These are phyloP conservation scores for Tolypocladium ophioglossoides DNA, from an alignment of 2,329 filamentous ascomycete species.

Conservation along the genomic window DNA sequence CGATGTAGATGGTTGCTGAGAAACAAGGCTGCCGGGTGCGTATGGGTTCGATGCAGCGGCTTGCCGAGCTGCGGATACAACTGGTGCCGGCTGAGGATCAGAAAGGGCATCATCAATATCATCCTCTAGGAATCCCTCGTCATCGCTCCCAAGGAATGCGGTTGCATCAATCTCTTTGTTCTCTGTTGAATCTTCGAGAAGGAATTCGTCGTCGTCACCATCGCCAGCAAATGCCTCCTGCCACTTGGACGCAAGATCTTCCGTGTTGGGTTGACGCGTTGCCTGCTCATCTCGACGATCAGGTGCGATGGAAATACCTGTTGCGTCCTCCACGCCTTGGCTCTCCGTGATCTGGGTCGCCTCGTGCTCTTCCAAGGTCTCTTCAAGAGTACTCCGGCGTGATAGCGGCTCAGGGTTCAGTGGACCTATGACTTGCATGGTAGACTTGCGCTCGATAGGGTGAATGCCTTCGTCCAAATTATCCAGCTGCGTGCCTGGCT, in stretches of 20 bases:
- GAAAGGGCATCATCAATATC: conserved; percentile 42
- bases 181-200: conserved; percentile 45
- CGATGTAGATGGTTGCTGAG: conserved; percentile 9
- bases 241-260: conserved; percentile 73
- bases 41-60: conserved; percentile 13
- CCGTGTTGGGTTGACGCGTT: conserved; percentile 23
- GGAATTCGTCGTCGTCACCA: conserved; percentile 57
- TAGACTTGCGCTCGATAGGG: conserved; percentile 56
- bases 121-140: conserved; percentile 67
- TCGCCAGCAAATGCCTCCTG: conserved; percentile 68
- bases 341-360: background rate
- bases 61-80: conserved; percentile 3
- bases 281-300: conserved; percentile 6
- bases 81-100: conserved; percentile 4
- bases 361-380: conserved; percentile 18
- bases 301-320: background rate
- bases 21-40: conserved; percentile 10
- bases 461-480: conserved; percentile 10
- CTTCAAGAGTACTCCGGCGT: conserved; percentile 20
- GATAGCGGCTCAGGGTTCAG: conserved; percentile 25
- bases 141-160: conserved; percentile 69
- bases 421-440: conserved; percentile 51
- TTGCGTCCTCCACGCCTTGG: background rate
- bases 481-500: conserved; percentile 10
- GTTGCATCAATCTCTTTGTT: conserved; percentile 44